A percentile compares a stretch with the other conserved stretches of the same genome.
Evolutionary conservation across 108 stramenopile genomes (phyloP).

Genomic region (Cyclotella kingstonii): DNA sequence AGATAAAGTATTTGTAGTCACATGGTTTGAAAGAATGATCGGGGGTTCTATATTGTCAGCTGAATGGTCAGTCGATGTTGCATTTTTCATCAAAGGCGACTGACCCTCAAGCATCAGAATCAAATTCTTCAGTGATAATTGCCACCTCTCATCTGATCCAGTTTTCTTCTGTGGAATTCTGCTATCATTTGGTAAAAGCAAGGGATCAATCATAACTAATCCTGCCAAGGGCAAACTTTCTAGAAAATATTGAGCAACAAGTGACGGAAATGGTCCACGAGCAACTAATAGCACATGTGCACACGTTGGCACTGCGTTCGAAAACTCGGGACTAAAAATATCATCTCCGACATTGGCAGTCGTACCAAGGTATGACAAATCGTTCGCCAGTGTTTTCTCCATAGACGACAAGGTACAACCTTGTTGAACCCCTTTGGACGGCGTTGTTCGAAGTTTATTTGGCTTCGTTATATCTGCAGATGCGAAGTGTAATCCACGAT

Average conservation of each 20-base stretch:
- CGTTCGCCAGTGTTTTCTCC: constrained; percentile 14
- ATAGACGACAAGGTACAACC: constrained; percentile 8
- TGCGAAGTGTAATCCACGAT: constrained; percentile 19
- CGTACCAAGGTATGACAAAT: neutral
- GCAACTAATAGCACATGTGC: constrained; percentile 34
- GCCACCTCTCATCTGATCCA: constrained; percentile 10
- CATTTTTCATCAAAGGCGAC: neutral
- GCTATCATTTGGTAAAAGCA: constrained; percentile 39
- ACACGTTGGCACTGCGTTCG: constrained; percentile 6
- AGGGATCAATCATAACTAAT: constrained; percentile 43
- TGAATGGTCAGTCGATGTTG: no score
- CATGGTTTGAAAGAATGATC: neutral
- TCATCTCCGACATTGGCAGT: neutral
- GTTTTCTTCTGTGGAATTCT: neutral
- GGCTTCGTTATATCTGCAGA: constrained; percentile 12
- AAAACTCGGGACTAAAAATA: neutral
- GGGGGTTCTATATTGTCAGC: neutral
- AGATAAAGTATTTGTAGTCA: neutral
- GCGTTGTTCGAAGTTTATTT: neutral
- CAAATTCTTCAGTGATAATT: constrained; percentile 19
- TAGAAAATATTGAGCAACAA: constrained; percentile 44
- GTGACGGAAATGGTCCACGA: constrained; percentile 40
- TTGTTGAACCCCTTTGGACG: no score
- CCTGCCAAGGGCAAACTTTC: constrained; percentile 47
- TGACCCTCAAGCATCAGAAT: constrained; percentile 19